Conservation (phyloP, 192 early-diverging fungal species). For the Coemansia sp. region DNA sequence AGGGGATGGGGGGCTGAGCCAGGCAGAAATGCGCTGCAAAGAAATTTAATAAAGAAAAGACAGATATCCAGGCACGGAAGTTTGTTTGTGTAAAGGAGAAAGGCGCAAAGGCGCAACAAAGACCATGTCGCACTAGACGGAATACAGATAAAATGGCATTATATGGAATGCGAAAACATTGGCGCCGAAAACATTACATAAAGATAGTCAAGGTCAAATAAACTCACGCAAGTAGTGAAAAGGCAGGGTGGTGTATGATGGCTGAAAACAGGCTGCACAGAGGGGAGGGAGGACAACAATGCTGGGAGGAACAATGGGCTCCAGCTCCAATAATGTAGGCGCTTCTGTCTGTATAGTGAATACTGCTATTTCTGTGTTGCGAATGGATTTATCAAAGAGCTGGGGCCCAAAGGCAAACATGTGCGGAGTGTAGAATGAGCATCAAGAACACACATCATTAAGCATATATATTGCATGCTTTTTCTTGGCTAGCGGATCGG, state of each 20-base stretch:
- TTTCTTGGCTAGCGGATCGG: constrained; percentile 2
- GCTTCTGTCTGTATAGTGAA: not conserved
- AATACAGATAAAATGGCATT: not conserved
- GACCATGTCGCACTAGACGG: not conserved
- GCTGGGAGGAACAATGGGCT: not conserved
- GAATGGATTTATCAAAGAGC: no score
- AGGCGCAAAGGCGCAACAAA: constrained; percentile 8
- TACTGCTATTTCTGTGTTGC: not conserved
- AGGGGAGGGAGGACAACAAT: not conserved
- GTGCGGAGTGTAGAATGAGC: no score
- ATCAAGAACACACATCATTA: no score
- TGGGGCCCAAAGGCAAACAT: no score
- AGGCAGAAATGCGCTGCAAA: not conserved
- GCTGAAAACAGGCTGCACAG: not conserved
- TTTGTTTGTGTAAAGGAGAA: constrained; percentile 5
- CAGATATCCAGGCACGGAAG: not conserved
- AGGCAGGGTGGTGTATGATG: not conserved
- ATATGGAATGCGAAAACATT: constrained; percentile 3
- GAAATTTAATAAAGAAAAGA: not conserved
- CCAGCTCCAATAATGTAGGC: not conserved
- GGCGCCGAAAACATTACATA: not conserved
- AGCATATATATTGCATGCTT: not conserved
- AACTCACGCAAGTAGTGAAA: not conserved
- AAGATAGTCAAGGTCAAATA: not conserved
- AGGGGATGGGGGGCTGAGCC: constrained; percentile 9